Percentiles rank a stretch among this genome's conserved stretches.
Evolutionary conservation across 768 basidiomycete genomes (phyloP).

Genomic region (Butyriboletus loyo): DNA sequence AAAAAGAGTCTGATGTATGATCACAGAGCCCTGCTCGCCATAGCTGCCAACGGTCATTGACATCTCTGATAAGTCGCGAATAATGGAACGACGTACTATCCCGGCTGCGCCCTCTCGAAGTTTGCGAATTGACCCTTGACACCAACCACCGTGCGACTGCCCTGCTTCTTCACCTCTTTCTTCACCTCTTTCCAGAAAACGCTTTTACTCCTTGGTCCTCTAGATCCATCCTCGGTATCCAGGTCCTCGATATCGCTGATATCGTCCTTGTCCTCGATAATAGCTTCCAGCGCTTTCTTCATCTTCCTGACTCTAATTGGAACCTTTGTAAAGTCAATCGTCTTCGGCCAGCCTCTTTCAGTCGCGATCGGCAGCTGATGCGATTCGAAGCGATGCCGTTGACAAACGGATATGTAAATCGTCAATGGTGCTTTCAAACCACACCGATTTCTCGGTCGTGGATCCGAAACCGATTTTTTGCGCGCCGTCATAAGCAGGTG

Average conservation of each 20-base stretch:
- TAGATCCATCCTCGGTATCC: background rate
- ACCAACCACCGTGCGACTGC: slow-evolving; percentile 61
- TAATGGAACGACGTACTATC: slow-evolving; percentile 64
- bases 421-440: slow-evolving; percentile 54
- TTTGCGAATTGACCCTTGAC: slow-evolving; percentile 72
- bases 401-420: slow-evolving; percentile 65
- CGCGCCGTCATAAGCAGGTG: slow-evolving; percentile 50
- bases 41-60: slow-evolving; percentile 49
- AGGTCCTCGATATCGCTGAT: slow-evolving; percentile 20
- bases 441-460: slow-evolving; percentile 64
- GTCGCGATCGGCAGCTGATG: slow-evolving; percentile 70
- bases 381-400: slow-evolving; percentile 75
- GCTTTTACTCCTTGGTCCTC: slow-evolving; percentile 39
- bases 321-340: slow-evolving; percentile 61
- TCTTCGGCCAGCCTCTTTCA: slow-evolving; percentile 71
- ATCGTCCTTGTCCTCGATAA: slow-evolving; percentile 48
- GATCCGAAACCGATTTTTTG: slow-evolving; percentile 54
- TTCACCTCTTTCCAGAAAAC: slow-evolving; percentile 70
- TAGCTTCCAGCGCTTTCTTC: slow-evolving; percentile 41
- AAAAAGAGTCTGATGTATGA: slow-evolving; percentile 75
- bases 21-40: slow-evolving; percentile 78
- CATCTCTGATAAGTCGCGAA: background rate
- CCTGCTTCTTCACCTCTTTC: slow-evolving; percentile 60
- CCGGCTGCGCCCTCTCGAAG: slow-evolving; percentile 82
- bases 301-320: slow-evolving; percentile 52